Evolutionary conservation across 208 protist species (phyloP).

Genomic region (Lotmaria passim): DNA sequence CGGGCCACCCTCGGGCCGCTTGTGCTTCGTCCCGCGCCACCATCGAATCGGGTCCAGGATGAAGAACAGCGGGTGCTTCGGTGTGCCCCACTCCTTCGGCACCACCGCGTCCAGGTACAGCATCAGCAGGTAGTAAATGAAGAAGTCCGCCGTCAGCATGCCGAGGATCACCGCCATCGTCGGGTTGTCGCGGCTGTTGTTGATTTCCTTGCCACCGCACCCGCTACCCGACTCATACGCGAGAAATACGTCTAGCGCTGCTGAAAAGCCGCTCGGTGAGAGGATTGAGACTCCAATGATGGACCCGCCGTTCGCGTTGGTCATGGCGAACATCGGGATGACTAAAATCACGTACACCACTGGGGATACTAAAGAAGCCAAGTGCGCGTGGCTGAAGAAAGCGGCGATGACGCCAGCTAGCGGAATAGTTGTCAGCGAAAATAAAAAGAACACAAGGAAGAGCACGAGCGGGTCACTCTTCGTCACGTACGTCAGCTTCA

Average conservation of each 20-base stretch:
- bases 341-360: constrained; percentile 71
- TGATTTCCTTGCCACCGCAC: constrained; percentile 35
- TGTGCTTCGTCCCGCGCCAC: neutral
- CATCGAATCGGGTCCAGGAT: constrained; percentile 42
- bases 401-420: constrained; percentile 57
- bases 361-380: constrained; percentile 60
- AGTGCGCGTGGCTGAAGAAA: too few species aligned
- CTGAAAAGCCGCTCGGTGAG: constrained; percentile 48
- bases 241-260: constrained; percentile 39
- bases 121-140: constrained; percentile 65
- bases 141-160: constrained; percentile 48
- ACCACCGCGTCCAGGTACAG: constrained; percentile 70
- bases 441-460: constrained; percentile 70
- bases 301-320: constrained; percentile 21
- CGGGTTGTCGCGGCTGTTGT: constrained; percentile 8
- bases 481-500: constrained; percentile 53
- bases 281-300: constrained; percentile 40
- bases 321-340: constrained; percentile 56
- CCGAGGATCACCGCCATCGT: constrained; percentile 36
- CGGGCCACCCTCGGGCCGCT: constrained; percentile 25
- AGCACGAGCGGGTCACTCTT: constrained; percentile 49
- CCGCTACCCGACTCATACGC: constrained; percentile 40
- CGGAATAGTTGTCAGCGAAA: constrained; percentile 53
- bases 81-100: constrained; percentile 53
- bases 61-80: constrained; percentile 74